Conservation (phyloP, 441 rosid genomes). For the Adansonia grandidieri region DNA sequence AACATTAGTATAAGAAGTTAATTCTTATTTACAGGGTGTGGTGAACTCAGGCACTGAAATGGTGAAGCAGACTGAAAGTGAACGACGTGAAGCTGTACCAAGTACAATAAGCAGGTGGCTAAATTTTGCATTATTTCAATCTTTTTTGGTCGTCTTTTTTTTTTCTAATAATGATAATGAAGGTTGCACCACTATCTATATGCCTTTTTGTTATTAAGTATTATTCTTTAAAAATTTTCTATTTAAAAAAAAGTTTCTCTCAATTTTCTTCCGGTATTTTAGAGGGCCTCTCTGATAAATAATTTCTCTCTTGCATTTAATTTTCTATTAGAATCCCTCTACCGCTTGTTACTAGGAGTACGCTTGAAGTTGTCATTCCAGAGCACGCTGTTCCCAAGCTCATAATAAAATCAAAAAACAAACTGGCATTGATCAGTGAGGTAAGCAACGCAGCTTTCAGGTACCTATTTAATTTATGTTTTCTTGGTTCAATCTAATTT, state of each 20-base stretch:
- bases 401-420: constrained; percentile 81
- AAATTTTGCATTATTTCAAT: constrained; percentile 17
- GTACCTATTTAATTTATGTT: constrained; percentile 11
- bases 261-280: neutral
- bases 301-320: neutral
- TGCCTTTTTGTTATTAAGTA: neutral
- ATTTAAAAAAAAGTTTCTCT: neutral
- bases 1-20: constrained; percentile 15
- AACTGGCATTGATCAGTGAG: constrained; percentile 92
- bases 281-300: neutral
- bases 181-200: constrained; percentile 16
- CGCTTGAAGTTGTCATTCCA: constrained; percentile 87
- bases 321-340: constrained; percentile 55
- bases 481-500: constrained; percentile 16
- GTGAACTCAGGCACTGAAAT: constrained; percentile 47
- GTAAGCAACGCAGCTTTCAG: constrained; percentile 39
- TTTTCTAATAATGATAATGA: neutral
- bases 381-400: constrained; percentile 85
- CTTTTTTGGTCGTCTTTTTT: neutral
- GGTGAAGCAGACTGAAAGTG: constrained; percentile 59
- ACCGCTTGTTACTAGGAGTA: constrained; percentile 90
- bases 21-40: constrained; percentile 53
- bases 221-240: neutral
- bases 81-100: constrained; percentile 64
- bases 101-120: constrained; percentile 60